A percentile compares a stretch with the other conserved stretches of the same genome.
These are phyloP conservation scores for Quercus phellos DNA, from an alignment of 331 rosid species.

Conservation along the genomic window DNA sequence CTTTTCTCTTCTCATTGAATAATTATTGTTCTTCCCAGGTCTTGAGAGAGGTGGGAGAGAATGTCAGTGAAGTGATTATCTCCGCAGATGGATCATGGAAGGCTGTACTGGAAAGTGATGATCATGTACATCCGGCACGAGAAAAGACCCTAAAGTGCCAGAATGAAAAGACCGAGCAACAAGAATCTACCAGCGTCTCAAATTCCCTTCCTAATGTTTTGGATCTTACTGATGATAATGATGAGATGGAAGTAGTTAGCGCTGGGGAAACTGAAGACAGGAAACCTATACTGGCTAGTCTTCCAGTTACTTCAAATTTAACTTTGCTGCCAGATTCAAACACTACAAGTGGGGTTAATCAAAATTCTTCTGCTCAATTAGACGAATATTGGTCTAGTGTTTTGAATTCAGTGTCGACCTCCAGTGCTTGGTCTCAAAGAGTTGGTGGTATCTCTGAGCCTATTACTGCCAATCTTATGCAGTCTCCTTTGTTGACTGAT, in stretches of 20 bases:
- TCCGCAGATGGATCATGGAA: conserved; percentile 87
- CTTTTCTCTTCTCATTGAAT: background rate
- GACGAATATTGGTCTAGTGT: conserved; percentile 48
- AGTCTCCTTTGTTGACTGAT: conserved; percentile 32
- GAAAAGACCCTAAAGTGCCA: conserved; percentile 24
- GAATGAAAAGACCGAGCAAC: conserved; percentile 37
- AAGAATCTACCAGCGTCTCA: conserved; percentile 28
- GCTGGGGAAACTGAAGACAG: conserved; percentile 41
- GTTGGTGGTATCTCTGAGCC: conserved; percentile 25
- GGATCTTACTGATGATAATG: conserved; percentile 65
- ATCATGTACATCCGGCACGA: conserved; percentile 30
- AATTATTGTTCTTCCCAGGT: conserved; percentile 41
- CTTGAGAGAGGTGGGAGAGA: conserved; percentile 67
- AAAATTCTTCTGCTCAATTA: conserved; percentile 33
- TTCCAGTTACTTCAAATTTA: conserved; percentile 17
- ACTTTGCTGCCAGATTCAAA: conserved; percentile 16
- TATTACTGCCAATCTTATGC: conserved; percentile 16
- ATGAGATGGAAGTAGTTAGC: conserved; percentile 40
- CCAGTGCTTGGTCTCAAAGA: conserved; percentile 27
- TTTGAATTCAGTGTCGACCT: background rate
- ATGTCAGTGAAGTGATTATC: conserved; percentile 59
- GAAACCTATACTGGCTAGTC: conserved; percentile 42
- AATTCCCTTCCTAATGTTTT: conserved; percentile 27
- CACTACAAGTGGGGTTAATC: conserved; percentile 25
- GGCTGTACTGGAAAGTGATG: conserved; percentile 49